phyloP scores from a whole-genome alignment of 768 basidiomycete species.

The Rhodotorula kratochvilovae region DNA sequence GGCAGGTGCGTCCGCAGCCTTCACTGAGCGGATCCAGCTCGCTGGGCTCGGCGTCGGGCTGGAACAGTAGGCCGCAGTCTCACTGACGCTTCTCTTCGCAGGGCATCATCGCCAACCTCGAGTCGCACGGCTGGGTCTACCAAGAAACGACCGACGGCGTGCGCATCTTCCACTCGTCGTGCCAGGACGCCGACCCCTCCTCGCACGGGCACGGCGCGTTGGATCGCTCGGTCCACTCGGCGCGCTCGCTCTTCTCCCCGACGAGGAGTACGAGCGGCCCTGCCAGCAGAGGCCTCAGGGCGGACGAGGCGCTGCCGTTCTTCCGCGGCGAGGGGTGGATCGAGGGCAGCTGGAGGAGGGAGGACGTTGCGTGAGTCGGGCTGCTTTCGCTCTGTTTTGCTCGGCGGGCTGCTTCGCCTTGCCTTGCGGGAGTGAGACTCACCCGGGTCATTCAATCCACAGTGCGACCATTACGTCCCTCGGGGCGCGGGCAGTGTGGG shows the following conservation, averaged over 20 bases:
- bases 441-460: no score
- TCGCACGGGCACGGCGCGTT: neutral
- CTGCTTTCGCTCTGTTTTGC: neutral
- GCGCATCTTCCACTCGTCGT: constrained; percentile 22
- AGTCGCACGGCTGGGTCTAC: constrained; percentile 20
- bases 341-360: constrained; percentile 26
- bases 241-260: neutral
- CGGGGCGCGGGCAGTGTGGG: constrained; percentile 16
- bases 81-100: neutral
- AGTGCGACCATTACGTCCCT: constrained; percentile 26
- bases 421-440: neutral
- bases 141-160: constrained; percentile 17
- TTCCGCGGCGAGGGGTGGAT: constrained; percentile 35
- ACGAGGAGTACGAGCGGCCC: neutral
- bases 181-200: neutral
- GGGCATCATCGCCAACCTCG: constrained; percentile 32
- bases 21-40: no score
- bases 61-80: no score
- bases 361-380: constrained; percentile 28
- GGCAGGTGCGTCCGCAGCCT: neutral
- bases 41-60: no score
- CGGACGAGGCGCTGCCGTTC: constrained; percentile 27
- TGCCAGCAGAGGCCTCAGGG: constrained; percentile 13
- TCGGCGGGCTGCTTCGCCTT: no score
- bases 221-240: neutral